Conservation (phyloP, 169 alveolate genomes). For the Plasmodium gaboni region DNA sequence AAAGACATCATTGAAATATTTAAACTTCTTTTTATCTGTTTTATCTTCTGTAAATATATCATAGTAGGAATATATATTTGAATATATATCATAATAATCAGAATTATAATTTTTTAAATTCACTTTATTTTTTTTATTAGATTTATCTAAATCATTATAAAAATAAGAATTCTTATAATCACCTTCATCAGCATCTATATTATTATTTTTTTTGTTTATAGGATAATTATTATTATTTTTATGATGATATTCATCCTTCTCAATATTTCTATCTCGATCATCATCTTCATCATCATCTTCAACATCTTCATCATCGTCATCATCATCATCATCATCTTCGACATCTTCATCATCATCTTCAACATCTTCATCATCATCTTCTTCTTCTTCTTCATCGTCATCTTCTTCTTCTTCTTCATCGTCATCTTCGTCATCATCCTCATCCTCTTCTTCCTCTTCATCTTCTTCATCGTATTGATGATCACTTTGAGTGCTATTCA, state of each 20-base stretch:
- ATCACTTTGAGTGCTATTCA: conserved; percentile 3
- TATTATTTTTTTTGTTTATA: conserved; percentile 4
- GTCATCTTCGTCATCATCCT: background rate
- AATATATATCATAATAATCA: conserved; percentile 71
- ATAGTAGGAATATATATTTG: conserved; percentile 67
- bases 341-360: conserved; percentile 16
- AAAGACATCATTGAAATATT: conserved; percentile 68
- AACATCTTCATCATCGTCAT: no score
- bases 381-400: conserved; percentile 1
- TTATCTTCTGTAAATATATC: conserved; percentile 74
- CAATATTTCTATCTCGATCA: background rate
- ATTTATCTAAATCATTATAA: conserved; percentile 23
- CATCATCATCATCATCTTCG: background rate
- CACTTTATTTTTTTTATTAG: conserved; percentile 45
- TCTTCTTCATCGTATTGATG: conserved; percentile 13
- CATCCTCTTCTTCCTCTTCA: background rate
- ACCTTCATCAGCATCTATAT: background rate
- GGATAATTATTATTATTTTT: conserved; percentile 15
- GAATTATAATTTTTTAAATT: conserved; percentile 62
- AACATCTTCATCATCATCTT: background rate
- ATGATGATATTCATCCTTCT: background rate
- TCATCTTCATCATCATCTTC: no score
- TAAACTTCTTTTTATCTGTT: conserved; percentile 53
- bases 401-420: conserved; percentile 12
- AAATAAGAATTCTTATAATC: conserved; percentile 15